Conservation (phyloP, 1,139 yeast genomes). For the Candida sp. region DNA sequence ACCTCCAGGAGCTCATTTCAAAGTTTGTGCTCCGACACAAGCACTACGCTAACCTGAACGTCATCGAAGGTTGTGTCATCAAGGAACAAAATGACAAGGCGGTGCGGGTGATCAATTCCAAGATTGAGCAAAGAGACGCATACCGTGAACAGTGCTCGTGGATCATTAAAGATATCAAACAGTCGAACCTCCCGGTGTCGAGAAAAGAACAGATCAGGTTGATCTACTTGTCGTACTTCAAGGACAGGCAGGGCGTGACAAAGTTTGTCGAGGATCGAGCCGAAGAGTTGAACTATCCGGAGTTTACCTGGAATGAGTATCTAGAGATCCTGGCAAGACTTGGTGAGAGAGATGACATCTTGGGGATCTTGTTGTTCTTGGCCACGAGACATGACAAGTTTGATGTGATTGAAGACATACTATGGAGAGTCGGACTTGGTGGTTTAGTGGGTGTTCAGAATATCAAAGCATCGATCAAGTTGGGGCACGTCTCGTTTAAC, state of each 20-base stretch:
- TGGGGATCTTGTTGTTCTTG: constrained; percentile 22
- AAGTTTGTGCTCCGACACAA: constrained; percentile 21
- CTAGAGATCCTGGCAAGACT: constrained; percentile 15
- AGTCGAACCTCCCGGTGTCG: constrained; percentile 30
- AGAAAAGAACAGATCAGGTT: constrained; percentile 32
- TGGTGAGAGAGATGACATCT: constrained; percentile 8
- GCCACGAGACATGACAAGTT: constrained; percentile 28
- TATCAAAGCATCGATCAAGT: neutral
- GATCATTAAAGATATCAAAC: constrained; percentile 31
- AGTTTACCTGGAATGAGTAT: constrained; percentile 26
- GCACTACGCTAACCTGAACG: constrained; percentile 6
- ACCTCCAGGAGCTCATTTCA: constrained; percentile 41
- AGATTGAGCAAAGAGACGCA: constrained; percentile 16
- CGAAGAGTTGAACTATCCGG: constrained; percentile 13
- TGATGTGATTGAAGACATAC: constrained; percentile 18
- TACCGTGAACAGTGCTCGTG: constrained; percentile 24
- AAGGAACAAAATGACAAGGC: neutral
- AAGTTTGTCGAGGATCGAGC: constrained; percentile 6
- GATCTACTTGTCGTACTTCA: constrained; percentile 33
- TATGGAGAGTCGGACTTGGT: constrained; percentile 12
- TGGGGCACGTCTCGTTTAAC: constrained; percentile 16
- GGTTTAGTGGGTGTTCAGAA: too few relatives aligned
- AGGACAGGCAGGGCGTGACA: constrained; percentile 27
- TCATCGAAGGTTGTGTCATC: constrained; percentile 5
- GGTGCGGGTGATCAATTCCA: constrained; percentile 1